Conservation (phyloP, 225 moss, liverwort and hornwort genomes). For the Sphagnum contortum region DNA sequence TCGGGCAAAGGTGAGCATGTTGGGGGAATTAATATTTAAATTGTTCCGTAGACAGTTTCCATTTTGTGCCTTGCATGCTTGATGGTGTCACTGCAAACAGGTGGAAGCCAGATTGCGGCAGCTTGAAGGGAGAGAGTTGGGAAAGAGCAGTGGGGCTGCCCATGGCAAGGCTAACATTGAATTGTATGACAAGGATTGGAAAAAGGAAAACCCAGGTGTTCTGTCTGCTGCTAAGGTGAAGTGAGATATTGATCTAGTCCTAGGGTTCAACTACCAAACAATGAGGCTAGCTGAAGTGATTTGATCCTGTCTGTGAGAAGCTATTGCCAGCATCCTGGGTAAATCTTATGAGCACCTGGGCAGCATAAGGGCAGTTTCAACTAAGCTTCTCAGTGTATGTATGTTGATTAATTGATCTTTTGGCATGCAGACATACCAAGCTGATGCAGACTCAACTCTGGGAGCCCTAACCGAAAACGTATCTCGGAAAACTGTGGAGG, state of each 20-base stretch:
- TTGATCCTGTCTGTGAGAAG: too few species aligned
- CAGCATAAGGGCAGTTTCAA: too few species aligned
- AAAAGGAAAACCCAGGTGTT: slow-evolving; percentile 35
- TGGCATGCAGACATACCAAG: slow-evolving; percentile 41
- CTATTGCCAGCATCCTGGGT: too few species aligned
- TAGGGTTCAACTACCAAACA: too few species aligned
- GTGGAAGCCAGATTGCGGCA: slow-evolving; percentile 82
- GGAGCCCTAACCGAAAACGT: slow-evolving; percentile 9
- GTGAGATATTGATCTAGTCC: not conserved
- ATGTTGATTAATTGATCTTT: too few species aligned
- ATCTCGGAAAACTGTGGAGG: not conserved
- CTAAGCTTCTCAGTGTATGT: too few species aligned
- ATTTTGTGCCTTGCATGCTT: too few species aligned
- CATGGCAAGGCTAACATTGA: slow-evolving; percentile 54
- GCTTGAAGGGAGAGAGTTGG: slow-evolving; percentile 64
- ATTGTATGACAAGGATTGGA: slow-evolving; percentile 66
- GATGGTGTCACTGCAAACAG: slow-evolving; percentile 8
- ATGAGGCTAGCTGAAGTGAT: too few species aligned
- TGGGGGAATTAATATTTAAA: too few species aligned
- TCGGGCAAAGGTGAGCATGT: slow-evolving; percentile 27
- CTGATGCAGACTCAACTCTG: slow-evolving; percentile 50
- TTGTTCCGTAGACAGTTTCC: too few species aligned
- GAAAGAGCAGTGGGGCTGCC: slow-evolving; percentile 30
- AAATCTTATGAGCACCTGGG: too few species aligned
- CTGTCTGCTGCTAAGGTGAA: slow-evolving; percentile 45